These are phyloP conservation scores for Colletotrichum melonis DNA, from an alignment of 2,329 filamentous ascomycete species.

Conservation along the genomic window DNA sequence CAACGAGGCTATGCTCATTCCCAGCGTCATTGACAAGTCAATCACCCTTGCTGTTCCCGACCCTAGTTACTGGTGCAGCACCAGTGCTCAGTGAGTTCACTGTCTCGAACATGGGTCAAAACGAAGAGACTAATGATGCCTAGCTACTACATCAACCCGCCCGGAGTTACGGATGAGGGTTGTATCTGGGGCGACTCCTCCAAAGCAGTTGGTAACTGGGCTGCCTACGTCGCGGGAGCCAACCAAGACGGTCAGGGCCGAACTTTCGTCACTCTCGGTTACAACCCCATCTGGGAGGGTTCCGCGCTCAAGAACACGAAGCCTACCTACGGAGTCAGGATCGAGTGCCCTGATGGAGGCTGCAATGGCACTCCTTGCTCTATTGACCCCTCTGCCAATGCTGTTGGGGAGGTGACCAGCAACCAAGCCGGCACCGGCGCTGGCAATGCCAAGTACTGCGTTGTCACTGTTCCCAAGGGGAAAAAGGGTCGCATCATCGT, in stretches of 20 bases:
- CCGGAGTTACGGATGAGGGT: conserved; percentile 71
- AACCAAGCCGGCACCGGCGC: conserved; percentile 67
- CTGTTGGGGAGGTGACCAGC: conserved; percentile 69
- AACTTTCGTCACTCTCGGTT: conserved; percentile 81
- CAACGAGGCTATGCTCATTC: conserved; percentile 85
- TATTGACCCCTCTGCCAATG: conserved; percentile 70
- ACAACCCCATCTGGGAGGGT: conserved; percentile 79
- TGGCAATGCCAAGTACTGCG: conserved; percentile 77
- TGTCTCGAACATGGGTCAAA: background rate
- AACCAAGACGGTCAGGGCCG: conserved; percentile 74
- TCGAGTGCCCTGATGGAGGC: conserved; percentile 73
- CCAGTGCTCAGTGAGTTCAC: conserved; percentile 76
- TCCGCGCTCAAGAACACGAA: conserved; percentile 64
- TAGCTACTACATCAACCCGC: conserved; percentile 83
- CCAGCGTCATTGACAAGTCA: conserved; percentile 71
- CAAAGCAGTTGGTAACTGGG: conserved; percentile 79
- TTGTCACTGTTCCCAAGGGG: conserved; percentile 79
- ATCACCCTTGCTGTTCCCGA: conserved; percentile 78
- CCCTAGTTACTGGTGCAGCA: conserved; percentile 76
- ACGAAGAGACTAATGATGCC: background rate
- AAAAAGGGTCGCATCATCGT: conserved; percentile 75
- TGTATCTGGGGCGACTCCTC: conserved; percentile 78
- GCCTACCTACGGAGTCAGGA: conserved; percentile 75
- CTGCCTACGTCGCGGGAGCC: conserved; percentile 79
- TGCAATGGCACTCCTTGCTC: conserved; percentile 82